Evolutionary conservation across 2,329 filamentous ascomycete genomes (phyloP).

Genomic region (Coniosporium tulheliwenetii): DNA sequence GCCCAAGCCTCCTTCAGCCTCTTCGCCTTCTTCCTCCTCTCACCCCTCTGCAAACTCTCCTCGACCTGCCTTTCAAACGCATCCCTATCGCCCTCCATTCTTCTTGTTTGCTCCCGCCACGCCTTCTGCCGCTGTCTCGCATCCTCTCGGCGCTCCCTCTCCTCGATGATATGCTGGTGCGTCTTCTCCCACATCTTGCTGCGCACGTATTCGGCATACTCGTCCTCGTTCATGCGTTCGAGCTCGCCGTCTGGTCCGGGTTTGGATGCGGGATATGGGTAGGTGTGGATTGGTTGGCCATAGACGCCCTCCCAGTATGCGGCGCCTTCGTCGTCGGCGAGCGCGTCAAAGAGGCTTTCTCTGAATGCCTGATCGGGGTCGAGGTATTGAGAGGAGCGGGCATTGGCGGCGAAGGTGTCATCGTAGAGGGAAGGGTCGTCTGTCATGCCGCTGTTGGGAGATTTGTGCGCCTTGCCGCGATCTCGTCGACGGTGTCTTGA

Average conservation of each 20-base stretch:
- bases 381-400: constrained; percentile 18
- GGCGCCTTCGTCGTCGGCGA: constrained; percentile 92
- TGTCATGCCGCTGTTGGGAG: not conserved
- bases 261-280: constrained; percentile 49
- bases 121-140: constrained; percentile 20
- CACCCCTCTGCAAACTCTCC: constrained; percentile 49
- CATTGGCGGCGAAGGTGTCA: constrained; percentile 3
- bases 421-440: constrained; percentile 1
- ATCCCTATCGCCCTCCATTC: constrained; percentile 16
- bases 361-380: constrained; percentile 68
- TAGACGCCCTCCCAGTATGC: constrained; percentile 95
- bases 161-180: constrained; percentile 67
- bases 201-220: constrained; percentile 77
- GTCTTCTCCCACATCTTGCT: constrained; percentile 92
- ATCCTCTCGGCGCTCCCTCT: constrained; percentile 40
- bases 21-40: constrained; percentile 42
- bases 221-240: constrained; percentile 81
- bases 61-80: constrained; percentile 50
- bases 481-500: not conserved
- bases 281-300: constrained; percentile 81
- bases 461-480: not conserved
- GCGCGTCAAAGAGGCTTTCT: constrained; percentile 88
- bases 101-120: constrained; percentile 16
- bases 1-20: constrained; percentile 47
- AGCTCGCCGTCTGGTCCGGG: constrained; percentile 40